A percentile compares a stretch with the other conserved stretches of the same genome.
phyloP scores from a whole-genome alignment of 257 asterid species.

The Eucommia ulmoides region DNA sequence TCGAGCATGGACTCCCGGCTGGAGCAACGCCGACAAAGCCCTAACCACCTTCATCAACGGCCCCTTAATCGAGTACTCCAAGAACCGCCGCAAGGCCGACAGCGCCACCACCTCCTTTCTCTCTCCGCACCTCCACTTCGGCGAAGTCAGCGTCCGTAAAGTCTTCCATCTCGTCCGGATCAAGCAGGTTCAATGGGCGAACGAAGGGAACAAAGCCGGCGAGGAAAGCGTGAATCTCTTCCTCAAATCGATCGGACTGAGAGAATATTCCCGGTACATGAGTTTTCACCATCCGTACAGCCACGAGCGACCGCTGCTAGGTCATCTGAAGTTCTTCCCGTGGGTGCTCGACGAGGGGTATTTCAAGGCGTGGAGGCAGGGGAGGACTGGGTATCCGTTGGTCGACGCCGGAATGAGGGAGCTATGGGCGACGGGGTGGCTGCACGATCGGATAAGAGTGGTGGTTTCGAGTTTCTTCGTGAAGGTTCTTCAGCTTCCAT shows the following conservation, averaged over 20 bases:
- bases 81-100: constrained; percentile 83
- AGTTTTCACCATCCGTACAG: constrained; percentile 91
- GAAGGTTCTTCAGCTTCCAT: constrained; percentile 85
- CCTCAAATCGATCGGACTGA: constrained; percentile 82
- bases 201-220: constrained; percentile 76
- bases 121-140: constrained; percentile 86
- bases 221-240: constrained; percentile 87
- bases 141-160: constrained; percentile 83
- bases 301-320: constrained; percentile 83
- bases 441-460: constrained; percentile 80
- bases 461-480: constrained; percentile 93
- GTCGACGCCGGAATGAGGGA: constrained; percentile 99
- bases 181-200: constrained; percentile 81
- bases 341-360: constrained; percentile 81
- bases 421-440: constrained; percentile 96
- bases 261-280: constrained; percentile 88
- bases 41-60: constrained; percentile 67
- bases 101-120: constrained; percentile 91
- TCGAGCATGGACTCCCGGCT: constrained; percentile 94
- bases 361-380: constrained; percentile 93
- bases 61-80: constrained; percentile 65
- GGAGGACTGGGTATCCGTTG: constrained; percentile 86
- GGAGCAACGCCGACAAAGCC: constrained; percentile 90
- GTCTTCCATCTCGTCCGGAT: constrained; percentile 80
- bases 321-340: constrained; percentile 67